Base-by-base conservation (phyloP, 2,329 filamentous ascomycete genomes). In the Fonsecaea nubica region DNA sequence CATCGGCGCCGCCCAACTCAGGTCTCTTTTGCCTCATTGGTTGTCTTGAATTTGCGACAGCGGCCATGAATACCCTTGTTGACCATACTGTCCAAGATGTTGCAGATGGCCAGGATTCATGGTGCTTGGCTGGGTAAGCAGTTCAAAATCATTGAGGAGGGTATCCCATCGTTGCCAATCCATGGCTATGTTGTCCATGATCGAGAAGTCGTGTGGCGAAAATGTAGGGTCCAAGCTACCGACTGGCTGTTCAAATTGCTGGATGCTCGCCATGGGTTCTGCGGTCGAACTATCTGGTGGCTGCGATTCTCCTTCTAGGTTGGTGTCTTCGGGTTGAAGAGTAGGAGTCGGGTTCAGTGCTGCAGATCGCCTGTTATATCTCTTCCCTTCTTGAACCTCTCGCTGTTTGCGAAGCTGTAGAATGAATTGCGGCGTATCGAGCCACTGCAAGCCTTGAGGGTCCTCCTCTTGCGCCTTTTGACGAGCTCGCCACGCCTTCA, bases 401-500 rank as follows among this genome's bases (percentile, higher is more conserved):
- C 61, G 53, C 50, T 67, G 61, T 62, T 65, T 55, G 6, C 64
- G 62, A 12, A 71, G 50, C 57, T 63, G 58, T 4, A 54, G 42
- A 40, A 71, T 69, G 59, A 60, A 69, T 5, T 65, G 64, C 57
- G 69, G 69, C 10, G 64, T 66, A 1, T 33, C 36, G 13, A 64
- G 52, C 40, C 58, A 56, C 0, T 80, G 77, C 6, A 58, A 33
- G 10, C 30, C 30, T 3, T 33, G 13, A 33, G 62, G 42, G 12
- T 30, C 56, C 15, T 61, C 58, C 4, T 33, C 36, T 48, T 61
- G 59, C 0, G 79, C 77, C 25, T 83, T 71, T 48, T 58, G 54
- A 10, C 63, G 63, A 15, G 66, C 76, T 10, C 80, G 77, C 81
- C 81, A 84, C 0, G 81, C 79, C 62, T 79, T 80, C 1, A 83